Percentiles rank a stretch among this genome's conserved stretches.
Conservation (phyloP, 768 basidiomycete species). For the Kwoniella sp. region DNA sequence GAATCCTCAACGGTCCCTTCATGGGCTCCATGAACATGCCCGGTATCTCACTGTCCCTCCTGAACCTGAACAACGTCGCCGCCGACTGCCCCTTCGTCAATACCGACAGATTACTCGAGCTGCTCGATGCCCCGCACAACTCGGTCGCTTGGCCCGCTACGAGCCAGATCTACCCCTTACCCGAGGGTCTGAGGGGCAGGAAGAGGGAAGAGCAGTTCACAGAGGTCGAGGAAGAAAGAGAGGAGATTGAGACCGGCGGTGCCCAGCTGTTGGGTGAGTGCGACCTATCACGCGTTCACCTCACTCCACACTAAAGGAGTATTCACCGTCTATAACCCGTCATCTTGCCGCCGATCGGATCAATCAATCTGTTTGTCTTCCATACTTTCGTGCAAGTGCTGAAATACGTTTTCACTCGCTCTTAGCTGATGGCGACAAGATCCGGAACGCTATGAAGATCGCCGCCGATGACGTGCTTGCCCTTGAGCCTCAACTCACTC, state of each 20-base stretch:
- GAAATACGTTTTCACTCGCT: background rate
- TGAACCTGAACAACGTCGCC: conserved; percentile 60
- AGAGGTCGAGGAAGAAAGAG: conserved; percentile 42
- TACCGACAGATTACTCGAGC: conserved; percentile 27
- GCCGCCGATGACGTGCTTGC: conserved; percentile 46
- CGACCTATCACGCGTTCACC: background rate
- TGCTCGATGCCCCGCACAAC: conserved; percentile 51
- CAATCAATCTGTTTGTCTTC: too few species aligned
- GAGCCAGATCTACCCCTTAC: conserved; percentile 42
- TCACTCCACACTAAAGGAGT: too few species aligned
- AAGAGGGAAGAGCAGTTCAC: conserved; percentile 43
- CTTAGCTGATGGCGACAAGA: conserved; percentile 18
- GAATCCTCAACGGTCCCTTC: conserved; percentile 62
- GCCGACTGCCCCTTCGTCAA: conserved; percentile 27
- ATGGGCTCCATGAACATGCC: conserved; percentile 93
- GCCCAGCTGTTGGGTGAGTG: conserved; percentile 41
- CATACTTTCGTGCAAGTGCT: background rate
- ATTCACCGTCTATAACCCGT: too few species aligned
- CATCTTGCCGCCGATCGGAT: too few species aligned
- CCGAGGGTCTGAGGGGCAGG: conserved; percentile 21
- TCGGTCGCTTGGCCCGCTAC: conserved; percentile 47
- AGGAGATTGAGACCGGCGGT: conserved; percentile 25
- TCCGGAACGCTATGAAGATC: conserved; percentile 40
- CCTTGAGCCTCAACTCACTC: conserved; percentile 48
- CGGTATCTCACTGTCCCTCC: conserved; percentile 81